phyloP scores from a whole-genome alignment of 2,329 filamentous ascomycete genomes.

The Colletotrichum destructivum region DNA sequence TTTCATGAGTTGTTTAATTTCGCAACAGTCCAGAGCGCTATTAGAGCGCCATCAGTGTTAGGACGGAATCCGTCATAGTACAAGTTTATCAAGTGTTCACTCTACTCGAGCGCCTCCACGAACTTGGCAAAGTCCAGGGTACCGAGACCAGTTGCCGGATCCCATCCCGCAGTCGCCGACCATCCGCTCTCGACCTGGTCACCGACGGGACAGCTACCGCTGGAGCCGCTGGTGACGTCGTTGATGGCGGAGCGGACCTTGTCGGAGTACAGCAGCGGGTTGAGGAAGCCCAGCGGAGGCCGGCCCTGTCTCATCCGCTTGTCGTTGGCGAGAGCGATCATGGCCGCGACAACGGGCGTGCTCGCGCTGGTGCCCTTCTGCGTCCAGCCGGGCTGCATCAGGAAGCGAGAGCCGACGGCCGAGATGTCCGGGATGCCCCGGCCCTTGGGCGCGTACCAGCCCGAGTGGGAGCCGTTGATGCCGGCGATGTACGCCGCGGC shows the following conservation, averaged over 20 bases:
- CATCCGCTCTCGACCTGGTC: constrained; percentile 18
- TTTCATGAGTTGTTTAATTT: too few species aligned
- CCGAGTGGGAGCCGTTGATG: constrained; percentile 60
- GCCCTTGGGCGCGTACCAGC: constrained; percentile 59
- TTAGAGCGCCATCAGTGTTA: neutral
- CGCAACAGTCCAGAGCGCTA: too few species aligned
- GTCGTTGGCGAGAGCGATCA: constrained; percentile 61
- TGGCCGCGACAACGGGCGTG: constrained; percentile 57
- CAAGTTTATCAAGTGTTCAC: neutral
- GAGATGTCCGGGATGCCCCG: constrained; percentile 63
- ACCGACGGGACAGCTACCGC: constrained; percentile 2
- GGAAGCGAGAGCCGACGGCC: constrained; percentile 68
- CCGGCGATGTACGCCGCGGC: constrained; percentile 56
- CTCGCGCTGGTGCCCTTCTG: constrained; percentile 53
- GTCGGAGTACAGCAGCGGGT: constrained; percentile 56
- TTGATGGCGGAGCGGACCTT: constrained; percentile 19
- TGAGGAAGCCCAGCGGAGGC: constrained; percentile 60
- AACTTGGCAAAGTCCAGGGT: constrained; percentile 27
- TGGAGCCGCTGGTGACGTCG: constrained; percentile 14
- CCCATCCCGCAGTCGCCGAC: constrained; percentile 18
- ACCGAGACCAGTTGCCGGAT: constrained; percentile 24
- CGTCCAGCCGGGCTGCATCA: constrained; percentile 46
- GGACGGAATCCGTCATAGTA: neutral
- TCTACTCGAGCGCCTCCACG: neutral
- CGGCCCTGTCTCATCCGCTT: constrained; percentile 54